Evolutionary conservation across 2,329 filamentous ascomycete species (phyloP).

Genomic region (Ophiostoma piceae): DNA sequence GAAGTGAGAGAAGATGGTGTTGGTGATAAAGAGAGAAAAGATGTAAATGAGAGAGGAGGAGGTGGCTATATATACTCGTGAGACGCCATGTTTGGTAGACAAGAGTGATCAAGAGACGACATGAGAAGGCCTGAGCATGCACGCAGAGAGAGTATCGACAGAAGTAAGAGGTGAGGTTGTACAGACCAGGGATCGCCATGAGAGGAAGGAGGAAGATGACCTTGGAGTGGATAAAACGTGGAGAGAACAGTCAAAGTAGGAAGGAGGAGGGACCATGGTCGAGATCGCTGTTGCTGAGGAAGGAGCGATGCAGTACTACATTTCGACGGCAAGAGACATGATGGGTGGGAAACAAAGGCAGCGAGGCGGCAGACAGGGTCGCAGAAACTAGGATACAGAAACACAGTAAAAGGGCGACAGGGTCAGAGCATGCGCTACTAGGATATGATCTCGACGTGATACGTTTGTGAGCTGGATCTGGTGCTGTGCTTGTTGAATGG

Average conservation of each 20-base stretch:
- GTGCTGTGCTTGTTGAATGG: background rate
- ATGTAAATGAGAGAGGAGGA: background rate
- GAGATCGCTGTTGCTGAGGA: background rate
- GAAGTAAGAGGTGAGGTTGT: background rate
- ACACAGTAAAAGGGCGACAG: background rate
- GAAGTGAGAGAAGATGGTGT: background rate
- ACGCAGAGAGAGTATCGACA: background rate
- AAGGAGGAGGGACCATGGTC: background rate
- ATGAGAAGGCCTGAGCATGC: too few species aligned
- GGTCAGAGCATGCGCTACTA: background rate
- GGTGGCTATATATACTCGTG: background rate
- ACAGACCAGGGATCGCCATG: background rate
- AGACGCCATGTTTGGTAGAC: background rate
- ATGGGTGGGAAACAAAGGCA: background rate
- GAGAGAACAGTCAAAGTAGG: background rate
- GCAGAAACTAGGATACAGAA: background rate
- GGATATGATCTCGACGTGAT: background rate
- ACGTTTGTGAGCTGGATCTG: background rate
- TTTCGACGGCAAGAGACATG: background rate
- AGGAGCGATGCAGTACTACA: conserved; percentile 1
- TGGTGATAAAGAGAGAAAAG: background rate
- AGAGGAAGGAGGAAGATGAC: background rate
- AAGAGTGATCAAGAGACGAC: background rate
- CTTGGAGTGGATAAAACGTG: background rate
- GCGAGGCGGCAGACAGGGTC: background rate